Conservation (phyloP, 768 basidiomycete genomes). For the Butyriboletus loyo region DNA sequence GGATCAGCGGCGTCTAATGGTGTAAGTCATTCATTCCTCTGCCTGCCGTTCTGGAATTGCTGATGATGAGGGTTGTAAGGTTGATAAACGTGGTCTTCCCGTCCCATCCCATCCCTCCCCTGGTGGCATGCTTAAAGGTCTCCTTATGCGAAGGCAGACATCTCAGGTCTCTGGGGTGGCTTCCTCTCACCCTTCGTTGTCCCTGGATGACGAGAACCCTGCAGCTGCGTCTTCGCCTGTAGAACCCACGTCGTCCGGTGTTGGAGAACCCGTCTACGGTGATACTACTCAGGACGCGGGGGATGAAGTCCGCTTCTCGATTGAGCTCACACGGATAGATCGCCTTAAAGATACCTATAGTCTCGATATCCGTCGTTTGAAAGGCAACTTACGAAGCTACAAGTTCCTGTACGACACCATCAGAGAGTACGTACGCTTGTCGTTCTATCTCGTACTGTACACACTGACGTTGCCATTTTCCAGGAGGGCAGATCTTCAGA, state of each 20-base stretch:
- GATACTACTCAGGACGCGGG: constrained; percentile 78
- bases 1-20: constrained; percentile 85
- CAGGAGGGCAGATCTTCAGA: constrained; percentile 39
- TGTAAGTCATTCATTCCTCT: constrained; percentile 49
- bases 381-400: constrained; percentile 91
- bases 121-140: constrained; percentile 77
- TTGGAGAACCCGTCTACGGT: constrained; percentile 69
- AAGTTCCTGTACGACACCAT: constrained; percentile 88
- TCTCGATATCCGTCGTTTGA: constrained; percentile 87
- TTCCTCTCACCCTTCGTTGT: constrained; percentile 43
- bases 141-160: constrained; percentile 87
- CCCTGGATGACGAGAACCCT: constrained; percentile 44
- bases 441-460: constrained; percentile 6
- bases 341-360: constrained; percentile 88
- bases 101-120: constrained; percentile 74
- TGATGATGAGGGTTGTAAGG: constrained; percentile 47
- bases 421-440: constrained; percentile 62
- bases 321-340: constrained; percentile 89
- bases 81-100: constrained; percentile 87
- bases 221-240: constrained; percentile 22
- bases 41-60: background rate
- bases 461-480: constrained; percentile 10
- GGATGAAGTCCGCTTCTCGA: constrained; percentile 94
- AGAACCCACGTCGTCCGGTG: constrained; percentile 36
- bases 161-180: constrained; percentile 61